Evolutionary conservation across 2,329 filamentous ascomycete genomes (phyloP), one percentile per base, ranked within the genome.

Genomic region (Cladophialophora psammophila): DNA sequence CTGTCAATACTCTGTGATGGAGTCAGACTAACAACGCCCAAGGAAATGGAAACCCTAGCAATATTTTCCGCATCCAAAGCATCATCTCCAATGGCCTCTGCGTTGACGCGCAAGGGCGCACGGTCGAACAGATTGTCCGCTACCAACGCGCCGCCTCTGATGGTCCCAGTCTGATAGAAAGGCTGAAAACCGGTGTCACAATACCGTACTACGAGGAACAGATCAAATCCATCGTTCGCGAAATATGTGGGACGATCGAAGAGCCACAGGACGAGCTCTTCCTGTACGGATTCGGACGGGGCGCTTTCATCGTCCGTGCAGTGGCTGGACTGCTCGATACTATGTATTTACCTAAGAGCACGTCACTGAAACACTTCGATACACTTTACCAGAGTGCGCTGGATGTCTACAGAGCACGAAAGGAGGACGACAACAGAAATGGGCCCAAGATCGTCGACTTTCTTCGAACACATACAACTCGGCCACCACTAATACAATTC

Each of bases 271-370:
- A 81, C 65, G 79, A 82, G 64, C 65, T 81, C 1, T 81, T 77
- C 72, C 67, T 82, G 7, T 81, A 77, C 48, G 80, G 79, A 9
- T 79, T 79, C 66, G 78, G 78, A 36, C 75, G 78, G 52, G 80
- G 80, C 15, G 79, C 79, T 1, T 81, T 75, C 72, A 76, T 80
- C 5, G 76, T 79, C 5, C 74, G 79, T 2, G 78, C 78, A 5
- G 79, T 81, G 1, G 76, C 78, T 18, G 78, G 78, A 5, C 71
- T 81, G 35, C 74, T 82, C 3, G 76, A 80, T 66, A 72, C 76
- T 35, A 74, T 78, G 69, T 74, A 75, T 50, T 26, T 72, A 20
- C 69, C 71, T 12, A 70, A 65, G 59, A 50, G 58, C 15, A 55
- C 63, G 20, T 74, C 72, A 15, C 20, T 78, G 52, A 64, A 69